Percentiles rank a stretch among this genome's conserved stretches.
phyloP scores from a whole-genome alignment of 1,284 basidiomycete species.

The Cerrena zonata region DNA sequence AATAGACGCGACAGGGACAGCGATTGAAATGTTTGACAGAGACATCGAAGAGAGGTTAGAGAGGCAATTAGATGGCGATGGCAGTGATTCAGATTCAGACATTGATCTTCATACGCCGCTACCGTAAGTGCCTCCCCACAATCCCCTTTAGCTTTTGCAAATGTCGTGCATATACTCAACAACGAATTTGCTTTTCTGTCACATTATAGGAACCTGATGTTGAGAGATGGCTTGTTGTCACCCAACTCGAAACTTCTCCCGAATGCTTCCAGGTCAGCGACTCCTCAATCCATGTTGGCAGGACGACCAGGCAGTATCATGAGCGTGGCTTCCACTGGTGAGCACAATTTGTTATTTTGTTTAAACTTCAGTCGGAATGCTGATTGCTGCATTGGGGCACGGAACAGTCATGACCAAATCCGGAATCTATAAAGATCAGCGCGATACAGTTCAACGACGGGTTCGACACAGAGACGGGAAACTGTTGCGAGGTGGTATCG shows the following conservation, averaged over 20 bases:
- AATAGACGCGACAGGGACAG: slow-evolving; percentile 22
- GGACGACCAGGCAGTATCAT: slow-evolving; percentile 23
- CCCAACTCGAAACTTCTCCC: slow-evolving; percentile 64
- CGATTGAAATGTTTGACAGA: slow-evolving; percentile 20
- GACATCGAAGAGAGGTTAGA: slow-evolving; percentile 28
- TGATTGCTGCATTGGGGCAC: too few species aligned
- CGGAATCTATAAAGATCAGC: slow-evolving; percentile 54
- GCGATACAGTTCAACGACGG: slow-evolving; percentile 58
- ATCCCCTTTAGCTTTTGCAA: too few species aligned
- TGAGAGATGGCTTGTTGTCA: slow-evolving; percentile 68
- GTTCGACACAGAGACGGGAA: slow-evolving; percentile 66
- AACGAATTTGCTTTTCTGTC: slow-evolving; percentile 2
- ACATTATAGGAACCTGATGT: slow-evolving; percentile 56
- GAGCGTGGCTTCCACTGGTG: slow-evolving; percentile 24
- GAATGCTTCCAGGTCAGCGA: slow-evolving; percentile 14
- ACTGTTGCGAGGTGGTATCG: slow-evolving; percentile 64
- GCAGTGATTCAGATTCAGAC: slow-evolving; percentile 58
- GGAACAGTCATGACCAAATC: slow-evolving; percentile 49
- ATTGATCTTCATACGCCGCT: slow-evolving; percentile 73
- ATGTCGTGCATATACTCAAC: background rate
- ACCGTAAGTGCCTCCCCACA: slow-evolving; percentile 50
- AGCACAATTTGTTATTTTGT: background rate
- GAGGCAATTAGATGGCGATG: slow-evolving; percentile 35
- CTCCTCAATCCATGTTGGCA: slow-evolving; percentile 15
- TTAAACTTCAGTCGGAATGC: too few species aligned